phyloP scores from a whole-genome alignment of 306 rosid genomes.

The Cicer judaicum region DNA sequence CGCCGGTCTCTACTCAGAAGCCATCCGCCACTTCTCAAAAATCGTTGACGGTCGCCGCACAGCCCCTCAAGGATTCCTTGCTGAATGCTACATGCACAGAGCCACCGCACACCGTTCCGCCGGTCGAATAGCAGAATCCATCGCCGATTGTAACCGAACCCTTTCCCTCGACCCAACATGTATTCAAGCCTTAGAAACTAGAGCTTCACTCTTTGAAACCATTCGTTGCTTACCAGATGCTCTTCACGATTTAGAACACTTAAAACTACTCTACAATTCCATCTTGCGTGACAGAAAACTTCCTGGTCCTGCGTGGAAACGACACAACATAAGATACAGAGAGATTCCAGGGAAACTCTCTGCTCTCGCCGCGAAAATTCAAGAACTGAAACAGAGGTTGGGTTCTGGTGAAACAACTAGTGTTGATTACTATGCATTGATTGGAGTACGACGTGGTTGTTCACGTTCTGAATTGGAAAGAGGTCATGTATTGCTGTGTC shows the following conservation, averaged over 20 bases:
- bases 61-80: slow-evolving; percentile 89
- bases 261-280: slow-evolving; percentile 85
- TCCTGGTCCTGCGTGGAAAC: slow-evolving; percentile 91
- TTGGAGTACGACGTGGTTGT: slow-evolving; percentile 87
- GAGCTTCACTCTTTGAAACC: slow-evolving; percentile 78
- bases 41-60: slow-evolving; percentile 91
- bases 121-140: slow-evolving; percentile 82
- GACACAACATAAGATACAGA: slow-evolving; percentile 74
- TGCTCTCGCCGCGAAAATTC: slow-evolving; percentile 63
- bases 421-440: slow-evolving; percentile 80
- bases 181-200: slow-evolving; percentile 84
- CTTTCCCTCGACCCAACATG: slow-evolving; percentile 75
- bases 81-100: slow-evolving; percentile 84
- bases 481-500: slow-evolving; percentile 68
- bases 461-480: slow-evolving; percentile 88
- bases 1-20: slow-evolving; percentile 82
- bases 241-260: slow-evolving; percentile 86
- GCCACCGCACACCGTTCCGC: slow-evolving; percentile 72
- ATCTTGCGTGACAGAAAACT: slow-evolving; percentile 83
- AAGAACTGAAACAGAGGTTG: slow-evolving; percentile 70
- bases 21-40: slow-evolving; percentile 91
- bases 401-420: slow-evolving; percentile 72
- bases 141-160: slow-evolving; percentile 91
- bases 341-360: slow-evolving; percentile 91
- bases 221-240: slow-evolving; percentile 87